A percentile compares a stretch with the other conserved stretches of the same genome.
These are phyloP conservation scores for Agaricus blazei DNA, from an alignment of 768 basidiomycete species.

Conservation along the genomic window DNA sequence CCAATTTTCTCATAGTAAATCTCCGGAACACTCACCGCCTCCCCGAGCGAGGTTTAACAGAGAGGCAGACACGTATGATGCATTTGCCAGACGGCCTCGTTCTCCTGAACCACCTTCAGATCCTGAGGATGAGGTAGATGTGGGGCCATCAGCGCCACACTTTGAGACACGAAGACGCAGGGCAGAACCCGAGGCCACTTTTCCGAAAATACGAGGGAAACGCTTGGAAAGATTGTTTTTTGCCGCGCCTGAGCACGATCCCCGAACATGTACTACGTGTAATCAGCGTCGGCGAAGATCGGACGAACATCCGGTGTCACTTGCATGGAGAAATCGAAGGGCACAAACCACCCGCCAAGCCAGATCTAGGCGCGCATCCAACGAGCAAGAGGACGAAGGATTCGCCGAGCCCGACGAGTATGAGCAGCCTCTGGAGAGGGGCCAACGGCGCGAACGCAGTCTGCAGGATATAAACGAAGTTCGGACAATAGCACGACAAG, in stretches of 20 bases:
- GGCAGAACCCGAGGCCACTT: conserved; percentile 45
- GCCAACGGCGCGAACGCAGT: conserved; percentile 27
- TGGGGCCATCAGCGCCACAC: not conserved
- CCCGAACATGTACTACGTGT: conserved; percentile 64
- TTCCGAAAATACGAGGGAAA: conserved; percentile 80
- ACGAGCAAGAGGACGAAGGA: conserved; percentile 39
- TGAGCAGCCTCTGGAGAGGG: conserved; percentile 21
- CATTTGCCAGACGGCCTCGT: not conserved
- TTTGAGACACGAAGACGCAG: conserved; percentile 1
- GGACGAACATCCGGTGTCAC: conserved; percentile 6
- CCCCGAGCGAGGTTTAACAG: conserved; percentile 1
- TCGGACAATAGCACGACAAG: conserved; percentile 24
- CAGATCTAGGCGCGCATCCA: not conserved
- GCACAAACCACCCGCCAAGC: not conserved
- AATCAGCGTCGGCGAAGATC: conserved; percentile 34
- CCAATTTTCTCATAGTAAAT: conserved; percentile 1
- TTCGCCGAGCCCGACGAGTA: conserved; percentile 40
- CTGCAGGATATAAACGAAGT: conserved; percentile 24
- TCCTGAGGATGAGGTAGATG: not conserved
- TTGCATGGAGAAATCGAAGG: conserved; percentile 12
- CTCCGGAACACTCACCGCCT: conserved; percentile 2
- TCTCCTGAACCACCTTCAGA: conserved; percentile 2
- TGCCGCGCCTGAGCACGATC: conserved; percentile 71
- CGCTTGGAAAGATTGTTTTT: conserved; percentile 80
- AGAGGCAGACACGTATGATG: not conserved